A percentile compares a stretch with the other conserved stretches of the same genome.
These are phyloP conservation scores for Polytrichum commune DNA, from an alignment of 225 moss, liverwort and hornwort genomes.

Conservation along the genomic window DNA sequence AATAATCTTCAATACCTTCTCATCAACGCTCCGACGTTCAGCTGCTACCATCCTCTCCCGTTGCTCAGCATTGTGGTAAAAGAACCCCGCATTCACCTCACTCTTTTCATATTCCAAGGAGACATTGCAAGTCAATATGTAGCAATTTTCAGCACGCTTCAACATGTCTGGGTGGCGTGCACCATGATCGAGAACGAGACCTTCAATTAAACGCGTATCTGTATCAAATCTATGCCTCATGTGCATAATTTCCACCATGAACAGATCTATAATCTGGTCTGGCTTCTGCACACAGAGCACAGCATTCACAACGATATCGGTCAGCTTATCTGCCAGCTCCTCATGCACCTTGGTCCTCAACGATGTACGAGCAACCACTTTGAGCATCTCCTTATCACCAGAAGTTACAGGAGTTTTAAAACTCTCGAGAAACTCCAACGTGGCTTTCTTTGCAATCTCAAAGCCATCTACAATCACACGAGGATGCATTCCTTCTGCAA, in stretches of 20 bases:
- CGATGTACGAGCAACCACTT: slow-evolving; percentile 90
- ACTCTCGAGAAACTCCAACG: slow-evolving; percentile 75
- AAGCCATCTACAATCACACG: slow-evolving; percentile 94
- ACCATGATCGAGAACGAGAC: slow-evolving; percentile 94
- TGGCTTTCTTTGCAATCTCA: slow-evolving; percentile 92
- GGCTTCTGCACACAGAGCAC: slow-evolving; percentile 88
- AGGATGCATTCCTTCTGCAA: slow-evolving; percentile 91
- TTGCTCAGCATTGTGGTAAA: slow-evolving; percentile 93
- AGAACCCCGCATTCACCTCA: slow-evolving; percentile 97
- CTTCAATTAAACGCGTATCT: slow-evolving; percentile 85
- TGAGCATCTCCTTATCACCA: slow-evolving; percentile 85
- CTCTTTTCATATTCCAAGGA: slow-evolving; percentile 97
- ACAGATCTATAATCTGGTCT: slow-evolving; percentile 79
- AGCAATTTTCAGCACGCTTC: slow-evolving; percentile 80
- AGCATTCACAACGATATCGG: slow-evolving; percentile 87
- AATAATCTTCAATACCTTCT: slow-evolving; percentile 88
- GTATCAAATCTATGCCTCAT: slow-evolving; percentile 98
- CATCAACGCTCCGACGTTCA: slow-evolving; percentile 88
- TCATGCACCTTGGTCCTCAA: slow-evolving; percentile 94
- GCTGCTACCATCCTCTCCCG: slow-evolving; percentile 97
- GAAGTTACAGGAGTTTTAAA: slow-evolving; percentile 82
- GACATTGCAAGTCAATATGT: slow-evolving; percentile 87
- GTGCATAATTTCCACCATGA: slow-evolving; percentile 99
- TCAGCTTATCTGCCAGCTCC: slow-evolving; percentile 91
- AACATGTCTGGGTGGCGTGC: slow-evolving; percentile 99